Conservation (phyloP, 495 filamentous ascomycete species). For the Lasiosphaeria hispida region DNA sequence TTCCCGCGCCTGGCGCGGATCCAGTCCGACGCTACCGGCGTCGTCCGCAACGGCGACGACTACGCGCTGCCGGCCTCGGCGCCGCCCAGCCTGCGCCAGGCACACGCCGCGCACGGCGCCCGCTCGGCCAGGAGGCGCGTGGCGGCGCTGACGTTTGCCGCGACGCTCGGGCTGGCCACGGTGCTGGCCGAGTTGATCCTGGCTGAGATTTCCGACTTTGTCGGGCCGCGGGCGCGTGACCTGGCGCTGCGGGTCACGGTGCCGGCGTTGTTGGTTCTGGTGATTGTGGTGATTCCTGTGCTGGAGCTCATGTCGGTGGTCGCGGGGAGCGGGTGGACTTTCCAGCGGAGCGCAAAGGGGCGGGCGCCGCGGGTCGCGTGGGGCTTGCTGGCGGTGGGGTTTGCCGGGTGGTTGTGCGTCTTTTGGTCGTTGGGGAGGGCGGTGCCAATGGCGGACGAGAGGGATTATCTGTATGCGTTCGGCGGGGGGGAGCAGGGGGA, state of each 20-base stretch:
- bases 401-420: conserved; percentile 59
- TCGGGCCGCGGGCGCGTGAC: conserved; percentile 59
- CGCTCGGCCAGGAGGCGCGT: conserved; percentile 49
- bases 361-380: conserved; percentile 51
- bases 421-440: conserved; percentile 75
- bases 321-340: conserved; percentile 53
- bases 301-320: conserved; percentile 68
- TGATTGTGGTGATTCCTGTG: conserved; percentile 67
- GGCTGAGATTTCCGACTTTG: conserved; percentile 72
- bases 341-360: conserved; percentile 50
- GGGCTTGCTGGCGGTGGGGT: conserved; percentile 55
- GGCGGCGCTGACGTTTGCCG: conserved; percentile 63
- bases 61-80: conserved; percentile 54
- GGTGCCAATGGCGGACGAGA: conserved; percentile 53
- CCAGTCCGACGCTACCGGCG: conserved; percentile 30
- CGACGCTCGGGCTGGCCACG: conserved; percentile 67
- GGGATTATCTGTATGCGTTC: conserved; percentile 1
- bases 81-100: conserved; percentile 45
- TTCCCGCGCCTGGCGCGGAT: conserved; percentile 62
- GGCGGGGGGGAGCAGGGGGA: background rate
- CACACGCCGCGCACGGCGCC: conserved; percentile 48
- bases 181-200: conserved; percentile 74
- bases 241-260: conserved; percentile 64
- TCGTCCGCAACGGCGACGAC: conserved; percentile 43
- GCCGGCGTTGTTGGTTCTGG: conserved; percentile 59